Evolutionary conservation across 2,329 filamentous ascomycete genomes (phyloP).

Genomic region (Exophiala oligosperma): DNA sequence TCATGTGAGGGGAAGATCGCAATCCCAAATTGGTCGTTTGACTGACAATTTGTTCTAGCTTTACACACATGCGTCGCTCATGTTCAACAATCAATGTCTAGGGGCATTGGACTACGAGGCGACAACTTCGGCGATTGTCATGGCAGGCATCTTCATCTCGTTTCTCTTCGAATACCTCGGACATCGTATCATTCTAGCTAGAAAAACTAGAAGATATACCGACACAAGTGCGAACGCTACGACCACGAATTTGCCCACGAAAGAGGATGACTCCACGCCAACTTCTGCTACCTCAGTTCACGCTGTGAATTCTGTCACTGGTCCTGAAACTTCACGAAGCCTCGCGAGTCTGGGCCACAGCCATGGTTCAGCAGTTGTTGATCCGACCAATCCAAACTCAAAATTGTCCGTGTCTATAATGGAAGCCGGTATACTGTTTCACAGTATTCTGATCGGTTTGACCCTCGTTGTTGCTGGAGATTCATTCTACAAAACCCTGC

Average conservation of each 20-base stretch:
- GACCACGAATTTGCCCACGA: not conserved
- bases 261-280: conserved; percentile 31
- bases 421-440: conserved; percentile 73
- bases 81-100: conserved; percentile 71
- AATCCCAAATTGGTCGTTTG: too few relatives aligned
- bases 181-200: conserved; percentile 54
- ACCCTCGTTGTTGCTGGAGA: conserved; percentile 50
- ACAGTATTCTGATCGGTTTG: conserved; percentile 63
- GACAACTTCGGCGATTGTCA: conserved; percentile 68
- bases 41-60: conserved; percentile 49
- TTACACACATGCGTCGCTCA: conserved; percentile 69
- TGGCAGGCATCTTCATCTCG: conserved; percentile 72
- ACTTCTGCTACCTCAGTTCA: conserved; percentile 6
- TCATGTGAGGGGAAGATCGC: conserved; percentile 33
- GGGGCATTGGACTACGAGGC: conserved; percentile 66
- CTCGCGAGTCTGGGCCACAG: conserved; percentile 35
- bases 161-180: conserved; percentile 71
- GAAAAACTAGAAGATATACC: not conserved
- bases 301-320: too few relatives aligned
- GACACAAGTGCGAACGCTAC: conserved; percentile 2
- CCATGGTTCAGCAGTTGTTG: conserved; percentile 33
- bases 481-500: conserved; percentile 52
- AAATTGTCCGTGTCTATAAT: conserved; percentile 67
- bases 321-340: not conserved
- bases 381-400: conserved; percentile 40